Conservation (phyloP, 1,284 basidiomycete genomes). For the Ustilago nuda region DNA sequence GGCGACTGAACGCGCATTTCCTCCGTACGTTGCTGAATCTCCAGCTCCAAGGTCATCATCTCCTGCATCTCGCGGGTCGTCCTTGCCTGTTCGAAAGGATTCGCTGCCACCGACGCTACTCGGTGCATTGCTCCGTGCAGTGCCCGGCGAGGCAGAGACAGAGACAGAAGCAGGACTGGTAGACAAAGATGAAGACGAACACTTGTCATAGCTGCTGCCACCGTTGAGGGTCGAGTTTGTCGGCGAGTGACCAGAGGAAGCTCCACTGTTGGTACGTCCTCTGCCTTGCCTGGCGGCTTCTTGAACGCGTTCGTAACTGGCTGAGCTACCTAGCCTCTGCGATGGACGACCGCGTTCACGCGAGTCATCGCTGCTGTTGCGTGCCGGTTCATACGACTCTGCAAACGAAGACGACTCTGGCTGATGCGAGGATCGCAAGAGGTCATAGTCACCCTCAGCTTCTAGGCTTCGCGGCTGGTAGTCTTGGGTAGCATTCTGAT, state of each 20-base stretch:
- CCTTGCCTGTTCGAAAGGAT: constrained; percentile 51
- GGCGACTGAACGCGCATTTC: constrained; percentile 51
- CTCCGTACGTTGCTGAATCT: constrained; percentile 48
- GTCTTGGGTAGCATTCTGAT: constrained; percentile 38
- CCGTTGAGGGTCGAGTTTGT: constrained; percentile 37
- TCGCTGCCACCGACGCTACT: constrained; percentile 24
- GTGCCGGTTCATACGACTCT: constrained; percentile 37
- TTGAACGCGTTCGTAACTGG: constrained; percentile 63
- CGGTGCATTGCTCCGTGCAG: constrained; percentile 29
- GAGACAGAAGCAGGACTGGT: constrained; percentile 40
- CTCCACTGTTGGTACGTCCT: constrained; percentile 44
- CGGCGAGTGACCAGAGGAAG: constrained; percentile 41
- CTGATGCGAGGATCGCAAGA: constrained; percentile 43
- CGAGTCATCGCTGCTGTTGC: constrained; percentile 31
- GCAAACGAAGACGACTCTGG: constrained; percentile 27
- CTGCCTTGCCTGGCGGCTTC: constrained; percentile 49
- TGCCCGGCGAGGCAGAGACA: constrained; percentile 37
- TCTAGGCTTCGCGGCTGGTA: constrained; percentile 38
- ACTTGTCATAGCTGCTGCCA: constrained; percentile 41
- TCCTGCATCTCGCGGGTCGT: constrained; percentile 42
- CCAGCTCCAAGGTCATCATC: constrained; percentile 46
- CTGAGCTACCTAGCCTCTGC: constrained; percentile 56
- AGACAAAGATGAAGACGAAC: constrained; percentile 22
- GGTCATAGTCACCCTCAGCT: constrained; percentile 47
- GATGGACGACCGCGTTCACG: constrained; percentile 55